Base-by-base conservation (phyloP, 1,284 basidiomycete genomes). In the Ceratorhiza oryzae-sativae region DNA sequence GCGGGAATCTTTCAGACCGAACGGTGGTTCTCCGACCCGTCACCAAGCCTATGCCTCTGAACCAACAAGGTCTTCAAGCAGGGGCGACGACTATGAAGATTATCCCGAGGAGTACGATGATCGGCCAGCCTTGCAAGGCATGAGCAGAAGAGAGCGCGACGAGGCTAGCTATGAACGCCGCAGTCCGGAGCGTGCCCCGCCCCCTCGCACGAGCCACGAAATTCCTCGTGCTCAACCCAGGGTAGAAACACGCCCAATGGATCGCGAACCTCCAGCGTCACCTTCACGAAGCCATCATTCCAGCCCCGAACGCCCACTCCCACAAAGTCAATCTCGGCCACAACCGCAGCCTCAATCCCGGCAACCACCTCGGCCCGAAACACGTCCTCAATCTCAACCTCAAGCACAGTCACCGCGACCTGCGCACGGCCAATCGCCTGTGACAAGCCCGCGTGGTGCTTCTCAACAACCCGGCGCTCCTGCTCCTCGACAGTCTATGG, bases 401-500 rank as follows among this genome's bases (percentile, higher is more conserved):
- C 41, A 58, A 9, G 23, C 39, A 9, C 53, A 71, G 41, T 42
- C 41, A 39, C 55, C 39, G 6, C 49, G 65, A 36, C 20, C 67
- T 39, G 25, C 42, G 36, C 55, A 45, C 13, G n/a, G 36, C 10
- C 39, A n/a, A 5, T 59, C 55, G 18, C 67, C 67, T 36, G 56
- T 30, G 23, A 59, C 67, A 49, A 71, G 67, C 45, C 67, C 67
- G 18, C 53, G 67, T 42, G 41, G 27, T n/a, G 25, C 41, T 46
- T 32, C 53, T 36, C 67, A 46, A 39, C 46, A 51, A 39, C 49
- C 63, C 10, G n/a, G n/a, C n/a, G 30, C 20, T 18, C 9, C n/a
- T 13, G 63, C 63, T 39, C 63, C 48, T 30, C 42, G 42, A 4
- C 67, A 71, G 55, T 71, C 67, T 23, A 71, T 71, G 67, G 67